Evolutionary conservation across 768 basidiomycete genomes (phyloP).

Genomic region (Sarcomyxa edulis): DNA sequence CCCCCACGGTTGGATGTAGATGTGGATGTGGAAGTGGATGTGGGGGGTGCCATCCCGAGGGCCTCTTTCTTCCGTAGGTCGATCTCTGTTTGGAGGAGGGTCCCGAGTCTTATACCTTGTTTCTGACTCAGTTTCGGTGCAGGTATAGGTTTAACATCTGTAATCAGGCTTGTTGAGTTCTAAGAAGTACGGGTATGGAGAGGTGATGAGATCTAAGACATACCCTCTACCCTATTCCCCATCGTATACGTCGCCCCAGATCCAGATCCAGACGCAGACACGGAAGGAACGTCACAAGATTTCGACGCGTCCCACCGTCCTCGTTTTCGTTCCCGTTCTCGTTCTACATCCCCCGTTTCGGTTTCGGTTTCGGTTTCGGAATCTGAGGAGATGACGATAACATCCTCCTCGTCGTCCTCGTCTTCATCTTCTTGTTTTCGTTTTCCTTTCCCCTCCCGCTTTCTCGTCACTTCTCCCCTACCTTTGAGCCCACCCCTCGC

Average conservation of each 20-base stretch:
- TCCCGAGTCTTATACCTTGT: conserved; percentile 18
- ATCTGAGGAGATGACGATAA: conserved; percentile 35
- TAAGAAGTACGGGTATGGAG: too few relatives aligned
- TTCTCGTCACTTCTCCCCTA: not conserved
- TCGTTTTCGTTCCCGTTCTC: too few relatives aligned
- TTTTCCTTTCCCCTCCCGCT: not conserved
- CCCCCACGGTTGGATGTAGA: too few relatives aligned
- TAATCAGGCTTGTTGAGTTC: too few relatives aligned
- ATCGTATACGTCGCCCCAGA: too few relatives aligned
- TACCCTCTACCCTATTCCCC: too few relatives aligned
- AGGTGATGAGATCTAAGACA: too few relatives aligned
- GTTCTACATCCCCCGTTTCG: conserved; percentile 3
- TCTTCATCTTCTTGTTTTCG: conserved; percentile 3
- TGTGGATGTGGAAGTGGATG: too few relatives aligned
- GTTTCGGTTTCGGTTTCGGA: conserved; percentile 6
- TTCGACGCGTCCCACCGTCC: not conserved
- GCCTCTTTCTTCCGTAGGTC: conserved; percentile 38
- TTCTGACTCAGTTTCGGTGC: not conserved
- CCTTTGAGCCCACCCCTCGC: too few relatives aligned
- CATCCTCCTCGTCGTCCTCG: conserved; percentile 25
- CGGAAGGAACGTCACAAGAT: not conserved
- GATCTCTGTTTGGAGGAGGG: conserved; percentile 38
- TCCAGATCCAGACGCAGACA: not conserved
- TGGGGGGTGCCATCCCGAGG: conserved; percentile 32
- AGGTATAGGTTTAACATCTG: too few relatives aligned